These are phyloP conservation scores for Solanum hybrid DNA, from an alignment of 305 asterid genomes.

Conservation along the genomic window DNA sequence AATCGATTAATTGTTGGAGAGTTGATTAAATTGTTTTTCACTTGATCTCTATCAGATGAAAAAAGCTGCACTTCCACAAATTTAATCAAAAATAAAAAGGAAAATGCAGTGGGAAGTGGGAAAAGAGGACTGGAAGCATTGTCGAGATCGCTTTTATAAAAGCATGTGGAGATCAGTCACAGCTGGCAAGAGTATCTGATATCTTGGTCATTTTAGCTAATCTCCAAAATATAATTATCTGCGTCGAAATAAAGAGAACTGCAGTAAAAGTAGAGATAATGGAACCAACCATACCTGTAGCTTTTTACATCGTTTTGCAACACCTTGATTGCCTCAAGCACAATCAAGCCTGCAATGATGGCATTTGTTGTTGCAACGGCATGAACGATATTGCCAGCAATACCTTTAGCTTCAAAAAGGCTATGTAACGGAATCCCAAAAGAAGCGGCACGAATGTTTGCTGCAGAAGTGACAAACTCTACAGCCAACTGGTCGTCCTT, in stretches of 20 bases:
- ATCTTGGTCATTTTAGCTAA: background rate
- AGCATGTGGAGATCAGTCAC: background rate
- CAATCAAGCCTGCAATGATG: conserved; percentile 90
- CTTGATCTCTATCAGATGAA: background rate
- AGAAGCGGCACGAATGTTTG: conserved; percentile 93
- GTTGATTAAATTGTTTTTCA: background rate
- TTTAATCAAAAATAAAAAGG: background rate
- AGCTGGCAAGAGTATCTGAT: background rate
- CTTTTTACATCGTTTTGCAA: conserved; percentile 58
- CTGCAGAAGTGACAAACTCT: conserved; percentile 96
- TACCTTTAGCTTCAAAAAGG: conserved; percentile 95
- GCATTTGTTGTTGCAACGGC: conserved; percentile 99
- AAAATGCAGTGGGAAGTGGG: background rate
- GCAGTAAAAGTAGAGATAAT: background rate
- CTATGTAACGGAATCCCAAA: conserved; percentile 94
- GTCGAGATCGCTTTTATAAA: background rate
- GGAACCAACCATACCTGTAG: conserved; percentile 45
- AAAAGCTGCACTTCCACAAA: background rate
- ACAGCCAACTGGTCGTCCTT: conserved; percentile 98
- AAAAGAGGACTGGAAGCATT: background rate
- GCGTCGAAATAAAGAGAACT: background rate
- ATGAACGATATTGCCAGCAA: conserved; percentile 97
- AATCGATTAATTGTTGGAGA: background rate
- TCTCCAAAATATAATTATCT: background rate
- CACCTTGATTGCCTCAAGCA: conserved; percentile 94